Evolutionary conservation across 2,329 filamentous ascomycete species (phyloP), one percentile per base, ranked within the genome.

Genomic region (Ascocoryne sarcoides): DNA sequence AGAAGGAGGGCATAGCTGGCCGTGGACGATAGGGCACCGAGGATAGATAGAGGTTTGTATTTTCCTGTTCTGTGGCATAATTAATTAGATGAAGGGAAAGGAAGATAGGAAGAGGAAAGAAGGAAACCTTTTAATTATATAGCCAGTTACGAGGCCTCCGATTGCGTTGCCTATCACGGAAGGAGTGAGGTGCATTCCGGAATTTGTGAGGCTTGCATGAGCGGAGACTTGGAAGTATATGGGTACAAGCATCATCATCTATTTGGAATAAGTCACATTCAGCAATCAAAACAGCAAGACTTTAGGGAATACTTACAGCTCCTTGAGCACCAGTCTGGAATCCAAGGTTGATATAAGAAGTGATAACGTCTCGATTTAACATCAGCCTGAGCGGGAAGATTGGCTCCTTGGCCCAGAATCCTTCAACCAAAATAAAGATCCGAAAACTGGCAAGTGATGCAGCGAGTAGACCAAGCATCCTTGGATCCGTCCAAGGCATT

Each of bases 201-300:
- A 76, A 1, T 66, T 62, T 0, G 79, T 76, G 30, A 71, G 74
- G 0, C 75, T 76, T 1, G 70, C 70, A 1, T 66, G 63, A 3
- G 70, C 63, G 0, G 79, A 79, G 1, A 82, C 71, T 44, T 82
- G 77, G 45, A 85, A 85, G 59, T 85, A 85, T 0, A 85, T 58
- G 0, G 81, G 81, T 0, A 84, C 71, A 0, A 72, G 69, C 39
- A 78, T 77, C 73, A 83, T 78, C 53, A 79, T 65, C 61, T 68
- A 21, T 2, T 10, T 21, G 16, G 28, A 10, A 19, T 47, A 5
- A 47, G 38, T 12, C 17, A 35, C 5, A 19, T 4, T 4, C 8
- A 5, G 14, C 15, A 16, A 16, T 14, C 12, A 8, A 17, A 9
- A 16, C 12, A 10, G 30, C 5, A 35, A 34, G 32, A 34, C 23